Conservation (phyloP, 257 asterid species). For the Apocynum venetum region DNA sequence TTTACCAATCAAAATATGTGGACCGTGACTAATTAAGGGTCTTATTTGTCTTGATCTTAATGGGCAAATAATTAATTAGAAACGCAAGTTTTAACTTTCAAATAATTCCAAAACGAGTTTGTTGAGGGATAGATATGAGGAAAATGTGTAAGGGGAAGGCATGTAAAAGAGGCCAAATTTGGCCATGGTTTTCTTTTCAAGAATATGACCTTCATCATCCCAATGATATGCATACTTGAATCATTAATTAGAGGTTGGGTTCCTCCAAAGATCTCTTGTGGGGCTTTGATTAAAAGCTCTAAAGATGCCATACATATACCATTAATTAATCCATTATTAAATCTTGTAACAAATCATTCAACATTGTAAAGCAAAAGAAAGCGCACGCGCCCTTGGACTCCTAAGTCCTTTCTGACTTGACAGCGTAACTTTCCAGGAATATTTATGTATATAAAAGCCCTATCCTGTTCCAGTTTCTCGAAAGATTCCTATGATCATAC, state of each 20-base stretch:
- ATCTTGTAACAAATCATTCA: background rate
- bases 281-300: background rate
- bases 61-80: too few relatives aligned
- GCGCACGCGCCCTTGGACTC: background rate
- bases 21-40: background rate
- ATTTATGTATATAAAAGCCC: background rate
- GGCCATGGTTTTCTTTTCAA: background rate
- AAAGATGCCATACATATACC: background rate
- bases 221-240: background rate
- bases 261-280: slow-evolving; percentile 5
- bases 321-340: too few relatives aligned
- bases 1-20: background rate
- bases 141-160: background rate
- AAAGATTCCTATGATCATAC: background rate
- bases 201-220: background rate
- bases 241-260: background rate
- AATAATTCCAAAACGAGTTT: too few relatives aligned
- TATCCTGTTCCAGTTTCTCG: background rate
- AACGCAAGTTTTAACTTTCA: too few relatives aligned
- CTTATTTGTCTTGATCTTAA: too few relatives aligned
- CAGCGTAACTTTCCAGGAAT: background rate
- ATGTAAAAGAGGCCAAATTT: background rate
- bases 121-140: too few relatives aligned
- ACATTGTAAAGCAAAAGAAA: background rate
- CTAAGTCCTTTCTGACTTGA: background rate